These are phyloP conservation scores for Grosmannia serpens DNA, from an alignment of 2,329 filamentous ascomycete species.

Conservation along the genomic window DNA sequence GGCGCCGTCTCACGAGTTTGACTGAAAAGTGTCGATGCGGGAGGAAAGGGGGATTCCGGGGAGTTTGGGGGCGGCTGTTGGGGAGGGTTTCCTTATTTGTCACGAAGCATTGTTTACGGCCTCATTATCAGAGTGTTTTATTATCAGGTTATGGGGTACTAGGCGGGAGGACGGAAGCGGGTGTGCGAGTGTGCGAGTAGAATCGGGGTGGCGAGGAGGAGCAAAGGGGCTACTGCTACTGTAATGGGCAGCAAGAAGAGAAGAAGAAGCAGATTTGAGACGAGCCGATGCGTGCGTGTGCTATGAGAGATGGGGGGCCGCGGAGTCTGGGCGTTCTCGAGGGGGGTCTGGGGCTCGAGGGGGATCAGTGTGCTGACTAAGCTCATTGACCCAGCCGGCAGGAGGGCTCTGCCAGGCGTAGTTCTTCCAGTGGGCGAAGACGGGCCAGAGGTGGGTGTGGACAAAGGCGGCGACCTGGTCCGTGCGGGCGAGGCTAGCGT, in stretches of 20 bases:
- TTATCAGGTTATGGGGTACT: not conserved
- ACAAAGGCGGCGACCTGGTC: constrained; percentile 23
- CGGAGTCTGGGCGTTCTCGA: no score
- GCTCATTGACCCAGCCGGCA: constrained; percentile 12
- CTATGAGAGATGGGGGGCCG: not conserved
- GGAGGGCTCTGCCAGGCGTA: constrained; percentile 33
- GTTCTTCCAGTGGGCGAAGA: constrained; percentile 51
- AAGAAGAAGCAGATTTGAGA: not conserved
- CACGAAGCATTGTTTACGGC: constrained; percentile 1
- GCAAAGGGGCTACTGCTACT: not conserved
- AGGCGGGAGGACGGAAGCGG: no score
- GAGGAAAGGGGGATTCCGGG: not conserved
- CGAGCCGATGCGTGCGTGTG: not conserved
- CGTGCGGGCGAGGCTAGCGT: constrained; percentile 12
- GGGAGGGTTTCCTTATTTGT: not conserved
- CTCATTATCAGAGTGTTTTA: not conserved
- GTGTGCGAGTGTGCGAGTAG: no score
- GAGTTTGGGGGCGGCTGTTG: not conserved
- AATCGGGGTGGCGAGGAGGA: no score
- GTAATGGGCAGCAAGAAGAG: no score
- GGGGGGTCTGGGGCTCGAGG: no score
- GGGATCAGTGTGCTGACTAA: not conserved
- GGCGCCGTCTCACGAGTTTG: constrained; percentile 13
- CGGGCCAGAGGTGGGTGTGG: constrained; percentile 34
- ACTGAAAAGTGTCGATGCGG: not conserved